A percentile compares a stretch with the other conserved stretches of the same genome.
These are phyloP conservation scores for Phoma herbarum DNA, from an alignment of 2,329 filamentous ascomycete species.

Conservation along the genomic window DNA sequence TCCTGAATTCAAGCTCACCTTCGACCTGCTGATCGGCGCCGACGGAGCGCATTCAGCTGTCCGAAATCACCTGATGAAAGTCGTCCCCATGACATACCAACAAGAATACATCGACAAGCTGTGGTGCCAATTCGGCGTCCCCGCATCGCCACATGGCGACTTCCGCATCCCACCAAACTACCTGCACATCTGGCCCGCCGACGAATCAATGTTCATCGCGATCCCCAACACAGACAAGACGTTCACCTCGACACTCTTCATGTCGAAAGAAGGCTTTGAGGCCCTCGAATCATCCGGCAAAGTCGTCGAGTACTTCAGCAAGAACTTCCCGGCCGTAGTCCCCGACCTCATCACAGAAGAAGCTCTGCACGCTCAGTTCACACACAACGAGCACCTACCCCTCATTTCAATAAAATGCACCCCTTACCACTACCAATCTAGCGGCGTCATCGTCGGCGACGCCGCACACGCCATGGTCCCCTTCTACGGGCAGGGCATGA, in stretches of 20 bases:
- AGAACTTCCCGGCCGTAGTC: slow-evolving; percentile 87
- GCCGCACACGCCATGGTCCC: slow-evolving; percentile 98
- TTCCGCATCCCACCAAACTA: slow-evolving; percentile 92
- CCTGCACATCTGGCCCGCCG: slow-evolving; percentile 95
- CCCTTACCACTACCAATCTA: slow-evolving; percentile 81
- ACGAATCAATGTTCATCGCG: slow-evolving; percentile 97
- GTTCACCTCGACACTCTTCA: slow-evolving; percentile 94
- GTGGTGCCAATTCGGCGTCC: slow-evolving; percentile 95
- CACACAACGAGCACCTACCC: slow-evolving; percentile 84
- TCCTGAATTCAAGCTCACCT: slow-evolving; percentile 79
- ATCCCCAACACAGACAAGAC: slow-evolving; percentile 88
- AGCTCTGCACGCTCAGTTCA: slow-evolving; percentile 78
- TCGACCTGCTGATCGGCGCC: slow-evolving; percentile 92
- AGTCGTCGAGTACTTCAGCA: slow-evolving; percentile 78
- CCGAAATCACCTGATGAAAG: slow-evolving; percentile 96
- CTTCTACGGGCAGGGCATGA: slow-evolving; percentile 98
- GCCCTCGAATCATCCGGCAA: slow-evolving; percentile 69
- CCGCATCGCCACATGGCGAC: slow-evolving; percentile 59
- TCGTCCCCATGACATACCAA: slow-evolving; percentile 84
- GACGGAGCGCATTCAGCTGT: slow-evolving; percentile 94
- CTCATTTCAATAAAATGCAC: slow-evolving; percentile 92
- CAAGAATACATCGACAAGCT: slow-evolving; percentile 96
- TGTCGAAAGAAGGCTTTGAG: slow-evolving; percentile 75
- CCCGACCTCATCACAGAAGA: slow-evolving; percentile 69
- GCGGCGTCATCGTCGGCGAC: slow-evolving; percentile 87